These are phyloP conservation scores for Piper longum DNA, from an alignment of 164 flowering plant species.

Conservation along the genomic window DNA sequence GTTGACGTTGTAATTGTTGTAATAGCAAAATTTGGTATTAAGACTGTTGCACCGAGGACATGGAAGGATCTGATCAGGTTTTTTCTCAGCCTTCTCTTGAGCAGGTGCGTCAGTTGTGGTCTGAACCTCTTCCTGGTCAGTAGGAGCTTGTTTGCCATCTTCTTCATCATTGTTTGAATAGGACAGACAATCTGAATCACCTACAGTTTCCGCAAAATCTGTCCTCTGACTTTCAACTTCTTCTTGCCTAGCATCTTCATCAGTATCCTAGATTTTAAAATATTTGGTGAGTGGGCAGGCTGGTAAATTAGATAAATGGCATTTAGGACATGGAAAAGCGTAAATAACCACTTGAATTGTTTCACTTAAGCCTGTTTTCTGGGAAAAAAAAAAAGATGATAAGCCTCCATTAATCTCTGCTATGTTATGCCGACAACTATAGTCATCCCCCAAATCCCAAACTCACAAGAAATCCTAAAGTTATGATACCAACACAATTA, in stretches of 20 bases:
- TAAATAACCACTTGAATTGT: too few species aligned
- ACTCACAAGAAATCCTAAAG: too few species aligned
- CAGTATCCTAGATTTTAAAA: conserved; percentile 7
- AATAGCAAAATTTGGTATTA: conserved; percentile 14
- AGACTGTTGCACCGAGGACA: conserved; percentile 15
- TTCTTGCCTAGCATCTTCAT: not conserved
- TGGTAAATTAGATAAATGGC: too few species aligned
- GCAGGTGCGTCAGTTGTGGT: conserved; percentile 10
- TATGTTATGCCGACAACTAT: too few species aligned
- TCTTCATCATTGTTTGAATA: conserved; percentile 7
- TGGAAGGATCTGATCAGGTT: conserved; percentile 11
- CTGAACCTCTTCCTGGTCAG: conserved; percentile 15
- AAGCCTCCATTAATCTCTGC: too few species aligned
- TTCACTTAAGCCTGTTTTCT: too few species aligned
- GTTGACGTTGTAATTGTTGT: conserved; percentile 15
- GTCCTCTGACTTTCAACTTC: not conserved
- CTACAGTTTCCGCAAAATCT: conserved; percentile 1
- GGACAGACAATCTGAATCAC: conserved; percentile 5
- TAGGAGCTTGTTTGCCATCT: conserved; percentile 7
- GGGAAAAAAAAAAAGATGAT: too few species aligned
- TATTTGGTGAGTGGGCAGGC: too few species aligned
- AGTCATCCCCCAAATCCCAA: too few species aligned
- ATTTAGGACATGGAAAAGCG: too few species aligned
- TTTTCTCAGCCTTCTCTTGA: conserved; percentile 9
- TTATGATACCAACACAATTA: too few species aligned